Base-by-base conservation (phyloP, 164 flowering plant species). In the Annona cherimola region DNA sequence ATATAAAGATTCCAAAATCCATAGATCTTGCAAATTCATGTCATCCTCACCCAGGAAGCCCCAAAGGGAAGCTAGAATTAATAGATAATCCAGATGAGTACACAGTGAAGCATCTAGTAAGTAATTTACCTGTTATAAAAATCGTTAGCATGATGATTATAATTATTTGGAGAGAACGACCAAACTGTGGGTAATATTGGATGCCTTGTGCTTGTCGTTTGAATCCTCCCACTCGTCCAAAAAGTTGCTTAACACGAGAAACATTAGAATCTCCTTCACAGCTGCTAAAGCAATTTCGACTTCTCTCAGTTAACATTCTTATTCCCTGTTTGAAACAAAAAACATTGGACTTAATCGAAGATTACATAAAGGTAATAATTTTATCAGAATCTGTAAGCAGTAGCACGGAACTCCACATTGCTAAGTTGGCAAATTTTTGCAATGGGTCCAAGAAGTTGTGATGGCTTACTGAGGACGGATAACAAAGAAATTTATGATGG, bases 71-170 rank as follows among this genome's bases (percentile, higher is more conserved):
- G 57, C 57, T 5, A 7, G 14, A 9, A 50, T 11, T 50, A 0
- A 2, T 50, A 9, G 57, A 50, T 16, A 16, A 16, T 50, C 9
- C 11, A 50, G 57, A 50, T 11, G 14, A 5, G 9, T 50, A 50
- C 11, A 50, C 9, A 3, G 9, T 50, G 14, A 50, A 50, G 57
- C 35, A 61, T 57, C 40, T 71, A 46, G 45, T 35, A 46, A 46
- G 55, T 50, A 73, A 42, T 85, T 79, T 86, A 92, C 97, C 94
- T 26, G 88, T 76, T 45, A 92, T 75, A 60, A 92, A 78, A 67
- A 90, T 77, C 8, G 86, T 78, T 75, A 92, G 83, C 86, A 87
- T 83, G 70, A 90, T 71, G 57, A 78, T 76, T 70, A 92, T 86
- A 61, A 71, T 77, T 43, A 82, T 64, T 76, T 79, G 89, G n/a